Evolutionary conservation across 2,329 filamentous ascomycete genomes (phyloP).

Genomic region (Alternaria novae-zelandiae): DNA sequence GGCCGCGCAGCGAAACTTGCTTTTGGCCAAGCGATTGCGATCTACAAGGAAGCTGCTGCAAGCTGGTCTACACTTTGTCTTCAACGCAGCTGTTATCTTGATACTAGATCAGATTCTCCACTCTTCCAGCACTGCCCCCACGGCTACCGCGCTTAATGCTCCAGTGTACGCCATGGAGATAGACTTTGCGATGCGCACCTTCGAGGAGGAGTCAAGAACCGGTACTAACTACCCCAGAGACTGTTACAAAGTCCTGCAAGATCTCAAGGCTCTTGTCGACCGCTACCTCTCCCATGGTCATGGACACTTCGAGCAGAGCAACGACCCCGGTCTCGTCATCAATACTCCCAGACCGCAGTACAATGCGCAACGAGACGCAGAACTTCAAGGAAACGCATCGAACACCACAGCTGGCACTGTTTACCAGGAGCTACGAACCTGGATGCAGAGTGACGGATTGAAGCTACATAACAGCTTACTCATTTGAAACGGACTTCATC

Average conservation of each 20-base stretch:
- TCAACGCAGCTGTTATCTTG: slow-evolving; percentile 35
- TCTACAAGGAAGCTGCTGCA: slow-evolving; percentile 25
- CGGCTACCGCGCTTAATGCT: not conserved
- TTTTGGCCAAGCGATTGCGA: slow-evolving; percentile 20
- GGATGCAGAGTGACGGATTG: slow-evolving; percentile 24
- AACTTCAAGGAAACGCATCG: not conserved
- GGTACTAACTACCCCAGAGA: slow-evolving; percentile 34
- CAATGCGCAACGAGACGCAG: not conserved
- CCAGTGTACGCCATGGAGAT: slow-evolving; percentile 15
- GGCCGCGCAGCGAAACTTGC: slow-evolving; percentile 29
- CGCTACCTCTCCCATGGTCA: slow-evolving; percentile 19
- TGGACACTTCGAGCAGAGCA: not conserved
- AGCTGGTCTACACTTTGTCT: slow-evolving; percentile 34
- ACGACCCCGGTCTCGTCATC: not conserved
- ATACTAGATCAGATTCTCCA: slow-evolving; percentile 30
- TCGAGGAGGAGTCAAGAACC: slow-evolving; percentile 28
- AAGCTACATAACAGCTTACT: slow-evolving; percentile 20
- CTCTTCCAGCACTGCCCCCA: not conserved
- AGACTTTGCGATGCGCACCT: slow-evolving; percentile 29
- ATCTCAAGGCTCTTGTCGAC: slow-evolving; percentile 28
- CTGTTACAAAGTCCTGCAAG: slow-evolving; percentile 31
- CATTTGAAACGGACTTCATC: slow-evolving; percentile 11
- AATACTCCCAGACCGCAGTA: not conserved
- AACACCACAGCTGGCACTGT: slow-evolving; percentile 3
- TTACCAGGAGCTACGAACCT: slow-evolving; percentile 23